phyloP scores from a whole-genome alignment of 2,329 filamentous ascomycete species.

The Volutella citrinella region DNA sequence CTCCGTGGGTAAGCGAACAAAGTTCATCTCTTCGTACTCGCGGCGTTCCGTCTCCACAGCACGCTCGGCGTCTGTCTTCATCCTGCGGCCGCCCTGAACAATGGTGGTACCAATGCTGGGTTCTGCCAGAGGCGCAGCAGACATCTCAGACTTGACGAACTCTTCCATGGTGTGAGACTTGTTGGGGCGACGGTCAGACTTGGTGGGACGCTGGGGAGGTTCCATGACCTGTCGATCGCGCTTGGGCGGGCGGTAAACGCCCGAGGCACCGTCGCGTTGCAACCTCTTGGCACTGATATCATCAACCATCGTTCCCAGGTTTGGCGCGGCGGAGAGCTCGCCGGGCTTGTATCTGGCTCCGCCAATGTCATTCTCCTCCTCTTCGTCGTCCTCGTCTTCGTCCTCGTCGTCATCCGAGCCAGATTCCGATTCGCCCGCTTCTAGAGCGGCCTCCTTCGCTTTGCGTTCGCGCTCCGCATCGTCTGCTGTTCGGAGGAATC shows the following conservation, averaged over 20 bases:
- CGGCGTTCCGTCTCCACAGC: conserved; percentile 74
- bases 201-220: conserved; percentile 58
- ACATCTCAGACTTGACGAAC: conserved; percentile 83
- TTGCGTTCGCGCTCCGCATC: conserved; percentile 56
- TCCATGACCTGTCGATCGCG: conserved; percentile 87
- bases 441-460: conserved; percentile 28
- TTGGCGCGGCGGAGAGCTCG: conserved; percentile 29
- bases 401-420: conserved; percentile 28
- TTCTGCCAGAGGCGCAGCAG: conserved; percentile 74
- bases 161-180: conserved; percentile 89
- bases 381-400: conserved; percentile 33
- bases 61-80: conserved; percentile 74
- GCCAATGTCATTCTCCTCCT: conserved; percentile 35
- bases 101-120: conserved; percentile 93
- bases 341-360: conserved; percentile 22
- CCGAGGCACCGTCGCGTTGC: conserved; percentile 46
- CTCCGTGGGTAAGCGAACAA: conserved; percentile 78
- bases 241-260: conserved; percentile 84
- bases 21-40: conserved; percentile 90
- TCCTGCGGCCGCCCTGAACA: conserved; percentile 70
- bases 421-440: conserved; percentile 19
- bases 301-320: conserved; percentile 30
- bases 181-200: conserved; percentile 57
- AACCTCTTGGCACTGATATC: conserved; percentile 28
- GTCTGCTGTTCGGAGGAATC: conserved; percentile 84